phyloP scores from a whole-genome alignment of 2,329 filamentous ascomycete genomes.

The Epichloe amarillans region DNA sequence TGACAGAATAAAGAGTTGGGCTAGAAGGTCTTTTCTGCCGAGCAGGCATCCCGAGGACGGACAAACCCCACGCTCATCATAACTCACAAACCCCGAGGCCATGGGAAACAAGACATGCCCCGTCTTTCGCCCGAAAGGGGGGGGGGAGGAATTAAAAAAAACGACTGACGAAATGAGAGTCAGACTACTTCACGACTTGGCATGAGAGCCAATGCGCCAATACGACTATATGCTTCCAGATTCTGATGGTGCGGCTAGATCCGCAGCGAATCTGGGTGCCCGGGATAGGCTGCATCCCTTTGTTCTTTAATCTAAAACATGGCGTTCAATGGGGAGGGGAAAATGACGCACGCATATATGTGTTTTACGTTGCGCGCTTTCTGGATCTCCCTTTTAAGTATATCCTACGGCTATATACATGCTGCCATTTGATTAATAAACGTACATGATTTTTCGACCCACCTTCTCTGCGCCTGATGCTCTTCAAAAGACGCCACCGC shows the following conservation, averaged over 20 bases:
- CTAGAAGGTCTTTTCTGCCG: slow-evolving; percentile 18
- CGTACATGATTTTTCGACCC: not conserved
- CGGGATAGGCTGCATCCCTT: not conserved
- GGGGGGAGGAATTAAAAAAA: not conserved
- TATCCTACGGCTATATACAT: not conserved
- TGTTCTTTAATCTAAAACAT: not conserved
- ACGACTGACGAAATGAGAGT: too few species aligned
- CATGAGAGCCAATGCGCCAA: not conserved
- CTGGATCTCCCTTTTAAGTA: not conserved
- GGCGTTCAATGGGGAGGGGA: not conserved
- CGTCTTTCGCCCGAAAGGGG: not conserved
- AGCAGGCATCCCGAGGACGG: slow-evolving; percentile 7
- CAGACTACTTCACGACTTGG: not conserved
- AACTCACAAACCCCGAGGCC: not conserved
- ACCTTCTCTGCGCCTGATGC: not conserved
- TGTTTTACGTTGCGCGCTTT: not conserved
- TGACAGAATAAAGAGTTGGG: slow-evolving; percentile 21
- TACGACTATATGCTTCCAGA: not conserved
- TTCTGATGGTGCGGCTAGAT: not conserved
- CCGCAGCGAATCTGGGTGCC: not conserved
- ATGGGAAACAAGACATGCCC: not conserved
- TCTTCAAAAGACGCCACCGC: slow-evolving; percentile 67
- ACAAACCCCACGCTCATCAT: not conserved
- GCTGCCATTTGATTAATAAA: not conserved
- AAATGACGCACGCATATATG: not conserved